Percentiles rank a stretch among this genome's conserved stretches.
These are phyloP conservation scores for Termitomyces sp. DNA, from an alignment of 768 basidiomycete species.

Conservation along the genomic window DNA sequence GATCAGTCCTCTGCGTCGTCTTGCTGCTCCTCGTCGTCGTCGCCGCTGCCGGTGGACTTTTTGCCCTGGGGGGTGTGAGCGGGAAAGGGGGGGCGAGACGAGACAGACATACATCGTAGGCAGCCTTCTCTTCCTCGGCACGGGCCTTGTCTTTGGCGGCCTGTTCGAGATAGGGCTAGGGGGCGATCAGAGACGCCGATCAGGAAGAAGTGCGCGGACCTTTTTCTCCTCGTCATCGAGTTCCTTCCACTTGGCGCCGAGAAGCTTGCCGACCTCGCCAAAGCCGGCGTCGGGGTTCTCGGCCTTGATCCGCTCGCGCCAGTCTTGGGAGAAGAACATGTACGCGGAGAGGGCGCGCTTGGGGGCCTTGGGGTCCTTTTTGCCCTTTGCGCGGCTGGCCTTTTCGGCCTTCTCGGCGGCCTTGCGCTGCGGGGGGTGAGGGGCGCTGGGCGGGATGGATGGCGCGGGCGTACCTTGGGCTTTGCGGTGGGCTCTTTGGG, in stretches of 20 bases:
- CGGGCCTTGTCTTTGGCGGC: constrained; percentile 85
- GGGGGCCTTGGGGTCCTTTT: constrained; percentile 82
- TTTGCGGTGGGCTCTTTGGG: constrained; percentile 65
- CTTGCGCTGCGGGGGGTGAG: constrained; percentile 50
- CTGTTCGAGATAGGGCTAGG: constrained; percentile 81
- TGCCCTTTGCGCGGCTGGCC: constrained; percentile 34
- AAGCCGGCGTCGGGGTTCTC: constrained; percentile 96
- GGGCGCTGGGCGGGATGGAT: constrained; percentile 6
- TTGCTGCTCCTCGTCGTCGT: constrained; percentile 22
- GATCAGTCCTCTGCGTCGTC: constrained; percentile 26
- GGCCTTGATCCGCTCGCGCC: constrained; percentile 91
- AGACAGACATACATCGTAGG: constrained; percentile 35
- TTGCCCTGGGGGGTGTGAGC: constrained; percentile 11
- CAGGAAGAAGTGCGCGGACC: constrained; percentile 34
- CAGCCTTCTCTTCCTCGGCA: constrained; percentile 74
- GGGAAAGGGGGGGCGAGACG: too few species aligned
- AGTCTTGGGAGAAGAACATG: constrained; percentile 98
- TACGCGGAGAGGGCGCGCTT: constrained; percentile 95
- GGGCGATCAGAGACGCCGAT: neutral
- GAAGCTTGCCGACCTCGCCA: constrained; percentile 91
- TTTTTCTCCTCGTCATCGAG: constrained; percentile 89
- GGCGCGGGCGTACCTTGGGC: constrained; percentile 54
- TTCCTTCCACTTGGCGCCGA: constrained; percentile 97
- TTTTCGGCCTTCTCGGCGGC: constrained; percentile 71
- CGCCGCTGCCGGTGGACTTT: constrained; percentile 24